Base-by-base conservation (phyloP, 2,329 filamentous ascomycete genomes). In the Escovopsis sp. region DNA sequence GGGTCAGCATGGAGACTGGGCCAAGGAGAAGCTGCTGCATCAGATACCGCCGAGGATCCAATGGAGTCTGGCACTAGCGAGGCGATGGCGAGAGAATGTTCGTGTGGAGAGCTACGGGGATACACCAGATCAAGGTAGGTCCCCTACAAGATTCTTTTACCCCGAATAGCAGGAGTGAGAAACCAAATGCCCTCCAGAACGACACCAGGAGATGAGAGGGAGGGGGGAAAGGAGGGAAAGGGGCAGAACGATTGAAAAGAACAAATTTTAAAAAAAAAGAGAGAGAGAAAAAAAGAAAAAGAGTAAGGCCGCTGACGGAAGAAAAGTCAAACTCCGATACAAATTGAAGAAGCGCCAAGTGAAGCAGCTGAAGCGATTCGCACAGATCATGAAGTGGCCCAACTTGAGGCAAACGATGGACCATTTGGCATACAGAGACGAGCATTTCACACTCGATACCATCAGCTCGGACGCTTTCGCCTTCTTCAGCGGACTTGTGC, bases 311-410 rank as follows among this genome's bases (percentile, higher is more conserved):
- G n/a, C n/a, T n/a, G n/a, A n/a, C n/a, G n/a, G n/a, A n/a, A n/a
- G n/a, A n/a, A n/a, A 46, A 55, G 70, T 82, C 32, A 68, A 64
- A 40, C 69, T 84, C 31, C 70, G 76, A 13, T 71, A 76, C 42
- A 73, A 68, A 48, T 63, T 73, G 36, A 79, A 79, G 56, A 70
- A 69, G 48, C 65, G 70, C 16, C 80, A 85, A 52, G 72, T 77
- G 41, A 76, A 77, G 49, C 73, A 76, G 49, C 59, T 86, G 30
- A 69, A 70, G 43, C 67, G 68, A 26, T 85, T 86, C 49, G 77
- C 78, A 10, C 66, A 72, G 48, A 72, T 70, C 48, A 74, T 86
- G 62, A 84, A 82, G 53, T 86, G 80, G 80, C 79, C 79, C 2
- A 84, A 84, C 45, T 66, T 83, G 39, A 60, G 61, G 15, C 71